Conservation (phyloP, 129 eudicot species). For the Flaveria ramosissima region DNA sequence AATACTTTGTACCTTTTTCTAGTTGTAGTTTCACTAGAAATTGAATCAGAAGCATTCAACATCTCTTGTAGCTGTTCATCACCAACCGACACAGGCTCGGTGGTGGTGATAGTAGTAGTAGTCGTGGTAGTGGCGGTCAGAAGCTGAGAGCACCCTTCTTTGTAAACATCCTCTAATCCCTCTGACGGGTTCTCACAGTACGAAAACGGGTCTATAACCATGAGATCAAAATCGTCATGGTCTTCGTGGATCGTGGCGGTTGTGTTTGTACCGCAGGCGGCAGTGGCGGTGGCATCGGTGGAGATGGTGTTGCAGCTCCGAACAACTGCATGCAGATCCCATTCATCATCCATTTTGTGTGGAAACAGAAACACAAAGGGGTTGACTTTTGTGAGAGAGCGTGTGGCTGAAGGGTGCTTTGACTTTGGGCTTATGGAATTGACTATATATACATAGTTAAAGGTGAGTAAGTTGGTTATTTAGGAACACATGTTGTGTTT, state of each 20-base stretch:
- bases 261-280: conserved; percentile 25
- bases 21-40: conserved; percentile 33
- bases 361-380: conserved; percentile 15
- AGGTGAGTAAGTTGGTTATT: conserved; percentile 12
- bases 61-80: conserved; percentile 24
- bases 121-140: conserved; percentile 25
- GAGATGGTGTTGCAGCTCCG: conserved; percentile 52
- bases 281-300: conserved; percentile 22
- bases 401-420: conserved; percentile 14
- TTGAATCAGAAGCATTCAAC: conserved; percentile 16
- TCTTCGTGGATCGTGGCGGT: conserved; percentile 5
- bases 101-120: conserved; percentile 22
- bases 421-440: conserved; percentile 12
- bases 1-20: conserved; percentile 43
- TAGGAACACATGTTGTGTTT: conserved; percentile 15
- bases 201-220: conserved; percentile 15
- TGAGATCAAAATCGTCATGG: conserved; percentile 29
- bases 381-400: conserved; percentile 34
- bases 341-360: conserved; percentile 49
- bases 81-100: conserved; percentile 1
- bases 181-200: conserved; percentile 27
- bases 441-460: conserved; percentile 10
- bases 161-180: conserved; percentile 51
- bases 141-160: conserved; percentile 39
- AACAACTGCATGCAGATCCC: conserved; percentile 78